Evolutionary conservation across 768 basidiomycete species (phyloP).

Genomic region (Mycena floridula): DNA sequence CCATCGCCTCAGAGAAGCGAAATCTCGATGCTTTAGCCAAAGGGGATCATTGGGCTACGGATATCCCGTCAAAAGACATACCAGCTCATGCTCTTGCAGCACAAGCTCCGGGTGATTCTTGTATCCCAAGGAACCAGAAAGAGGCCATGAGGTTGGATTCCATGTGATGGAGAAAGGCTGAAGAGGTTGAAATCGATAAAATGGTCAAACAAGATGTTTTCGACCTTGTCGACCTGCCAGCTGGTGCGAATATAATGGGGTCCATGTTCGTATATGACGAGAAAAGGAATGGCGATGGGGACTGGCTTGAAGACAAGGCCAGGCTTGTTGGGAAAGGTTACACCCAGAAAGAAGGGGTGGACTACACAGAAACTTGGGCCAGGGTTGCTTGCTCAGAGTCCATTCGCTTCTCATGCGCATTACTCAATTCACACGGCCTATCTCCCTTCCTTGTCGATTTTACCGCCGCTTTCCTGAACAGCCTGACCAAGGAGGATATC

Average conservation of each 20-base stretch:
- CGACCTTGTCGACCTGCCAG: not conserved
- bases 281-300: not conserved
- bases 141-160: too few species aligned
- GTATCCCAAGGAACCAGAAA: too few species aligned
- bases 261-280: not conserved
- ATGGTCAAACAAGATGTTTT: not conserved
- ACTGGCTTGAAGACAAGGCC: constrained; percentile 8
- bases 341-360: constrained; percentile 27
- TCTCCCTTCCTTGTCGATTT: constrained; percentile 12
- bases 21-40: too few species aligned
- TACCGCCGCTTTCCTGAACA: constrained; percentile 16
- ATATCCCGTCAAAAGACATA: too few species aligned
- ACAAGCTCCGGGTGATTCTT: too few species aligned
- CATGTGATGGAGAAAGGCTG: too few species aligned
- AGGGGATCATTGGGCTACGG: too few species aligned
- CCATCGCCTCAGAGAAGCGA: too few species aligned
- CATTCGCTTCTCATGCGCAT: constrained; percentile 17
- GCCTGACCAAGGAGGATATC: constrained; percentile 14
- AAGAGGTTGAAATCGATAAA: not conserved
- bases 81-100: too few species aligned
- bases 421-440: constrained; percentile 4
- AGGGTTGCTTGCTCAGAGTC: constrained; percentile 13
- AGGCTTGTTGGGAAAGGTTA: constrained; percentile 23
- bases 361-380: constrained; percentile 21
- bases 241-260: not conserved